phyloP scores from a whole-genome alignment of 768 basidiomycete genomes.

The Suillus fuscotomentosus region DNA sequence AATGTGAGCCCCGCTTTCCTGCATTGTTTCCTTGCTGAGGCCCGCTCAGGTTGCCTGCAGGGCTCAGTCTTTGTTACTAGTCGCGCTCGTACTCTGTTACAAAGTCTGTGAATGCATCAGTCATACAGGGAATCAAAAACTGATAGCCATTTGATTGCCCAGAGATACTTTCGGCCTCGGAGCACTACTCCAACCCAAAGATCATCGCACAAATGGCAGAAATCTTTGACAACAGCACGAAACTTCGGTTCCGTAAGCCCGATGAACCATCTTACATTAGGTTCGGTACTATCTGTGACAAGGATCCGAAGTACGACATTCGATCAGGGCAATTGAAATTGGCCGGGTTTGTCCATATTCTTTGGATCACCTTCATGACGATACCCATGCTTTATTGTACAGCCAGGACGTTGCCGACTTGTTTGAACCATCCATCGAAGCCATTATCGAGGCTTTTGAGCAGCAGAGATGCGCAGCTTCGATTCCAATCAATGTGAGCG shows the following conservation, averaged over 20 bases:
- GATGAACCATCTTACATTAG: conserved; percentile 34
- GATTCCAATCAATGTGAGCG: conserved; percentile 27
- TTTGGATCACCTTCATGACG: background rate
- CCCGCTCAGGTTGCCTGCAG: conserved; percentile 32
- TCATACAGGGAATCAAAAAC: background rate
- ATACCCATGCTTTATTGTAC: background rate
- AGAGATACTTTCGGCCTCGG: conserved; percentile 31
- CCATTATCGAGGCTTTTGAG: conserved; percentile 32
- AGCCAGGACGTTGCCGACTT: conserved; percentile 37
- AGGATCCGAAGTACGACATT: conserved; percentile 33
- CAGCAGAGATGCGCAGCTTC: conserved; percentile 22
- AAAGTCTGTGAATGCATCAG: conserved; percentile 16
- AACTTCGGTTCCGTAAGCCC: conserved; percentile 37
- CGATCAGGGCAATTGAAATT: conserved; percentile 36
- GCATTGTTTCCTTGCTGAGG: background rate
- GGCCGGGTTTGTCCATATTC: conserved; percentile 28
- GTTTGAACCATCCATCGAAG: conserved; percentile 43
- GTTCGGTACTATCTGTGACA: conserved; percentile 36
- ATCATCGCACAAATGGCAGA: conserved; percentile 32
- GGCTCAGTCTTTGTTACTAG: conserved; percentile 37
- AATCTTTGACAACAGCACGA: conserved; percentile 35
- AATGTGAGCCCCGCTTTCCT: conserved; percentile 18
- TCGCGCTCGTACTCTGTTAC: conserved; percentile 26
- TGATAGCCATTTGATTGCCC: background rate
- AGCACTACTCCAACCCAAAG: conserved; percentile 22